These are phyloP conservation scores for Nannochloropsis granulata DNA, from an alignment of 108 stramenopile species.

Conservation along the genomic window DNA sequence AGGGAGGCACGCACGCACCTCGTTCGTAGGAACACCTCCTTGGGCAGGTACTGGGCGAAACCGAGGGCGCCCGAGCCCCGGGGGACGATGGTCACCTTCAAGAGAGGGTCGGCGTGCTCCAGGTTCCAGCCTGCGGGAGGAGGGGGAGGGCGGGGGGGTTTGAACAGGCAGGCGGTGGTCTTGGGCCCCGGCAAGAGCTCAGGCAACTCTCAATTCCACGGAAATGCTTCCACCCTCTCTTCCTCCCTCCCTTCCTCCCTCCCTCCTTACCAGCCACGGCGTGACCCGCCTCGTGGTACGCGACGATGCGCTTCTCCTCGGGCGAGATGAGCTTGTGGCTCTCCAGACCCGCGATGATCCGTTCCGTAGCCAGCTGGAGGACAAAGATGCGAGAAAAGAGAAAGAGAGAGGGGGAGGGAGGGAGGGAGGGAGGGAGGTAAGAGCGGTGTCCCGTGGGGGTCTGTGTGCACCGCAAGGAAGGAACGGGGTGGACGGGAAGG, in stretches of 20 bases:
- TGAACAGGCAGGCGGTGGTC: no score
- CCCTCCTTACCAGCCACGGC: conserved; percentile 51
- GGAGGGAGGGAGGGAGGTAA: neutral
- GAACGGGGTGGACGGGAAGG: no score
- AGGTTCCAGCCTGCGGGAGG: conserved; percentile 62
- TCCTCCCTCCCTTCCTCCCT: neutral
- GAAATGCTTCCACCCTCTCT: neutral
- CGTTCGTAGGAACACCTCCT: conserved; percentile 55
- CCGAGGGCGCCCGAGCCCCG: conserved; percentile 73
- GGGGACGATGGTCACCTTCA: conserved; percentile 94
- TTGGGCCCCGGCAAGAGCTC: no score
- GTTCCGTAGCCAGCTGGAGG: conserved; percentile 52
- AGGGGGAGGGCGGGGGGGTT: no score
- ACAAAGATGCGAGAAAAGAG: neutral
- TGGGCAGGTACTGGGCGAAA: conserved; percentile 90
- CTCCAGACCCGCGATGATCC: conserved; percentile 90
- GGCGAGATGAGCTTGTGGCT: conserved; percentile 74
- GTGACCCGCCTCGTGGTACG: conserved; percentile 96
- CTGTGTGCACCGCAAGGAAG: no score
- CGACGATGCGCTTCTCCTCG: conserved; percentile 73
- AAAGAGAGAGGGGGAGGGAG: neutral
- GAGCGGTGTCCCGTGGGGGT: no score
- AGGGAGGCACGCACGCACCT: neutral
- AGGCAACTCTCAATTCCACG: no score
- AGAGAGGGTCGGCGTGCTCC: conserved; percentile 83